Base-by-base conservation (phyloP, 805 yeast genomes). In the Millerago galiae region DNA sequence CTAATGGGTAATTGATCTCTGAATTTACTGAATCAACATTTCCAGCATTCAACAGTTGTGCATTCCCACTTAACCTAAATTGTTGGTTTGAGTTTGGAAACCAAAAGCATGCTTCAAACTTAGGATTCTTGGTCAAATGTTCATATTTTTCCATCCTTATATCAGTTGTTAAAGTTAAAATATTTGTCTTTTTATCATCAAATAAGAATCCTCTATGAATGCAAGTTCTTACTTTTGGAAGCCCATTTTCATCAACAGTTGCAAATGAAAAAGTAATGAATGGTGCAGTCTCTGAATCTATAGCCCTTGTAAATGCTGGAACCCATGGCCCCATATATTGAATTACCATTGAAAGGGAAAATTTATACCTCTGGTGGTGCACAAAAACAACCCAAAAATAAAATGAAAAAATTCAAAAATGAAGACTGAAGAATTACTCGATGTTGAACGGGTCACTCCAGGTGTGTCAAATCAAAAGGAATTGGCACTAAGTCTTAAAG, bases 41-140 rank as follows among this genome's bases (percentile, higher is more conserved):
- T n/a, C 52, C 55, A 10, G 47, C 37, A 3, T 66, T 60, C 10
- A 79, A 59, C 11, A 68, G 54, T 47, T 77, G 71, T 12, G 84
- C 84, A 24, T 67, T 60, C 11, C 95, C 95, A 43, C 79, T 71
- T 47, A 87, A 67, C 51, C 95, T 68, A 58, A 80, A 83, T 62
- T 87, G 95, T 54, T 75, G 81, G 58, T 73, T 72, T 18, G 74
- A 59, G 17, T 67, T 68, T 8, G 70, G 74, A 56, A 86, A 83
- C 66, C 85, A 83, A 57, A 83, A 84, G 44, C 86, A 83, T 2
- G 87, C 84, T 63, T 87, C 95, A 58, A 78, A 81, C 42, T 68
- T 67, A 40, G 81, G 75, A 51, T 79, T 72, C 17, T 50, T 38
- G 3, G 35, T 14, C 16, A 68, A 60, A 52, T 83, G 83, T 12